These are phyloP conservation scores for Diaporthe eres DNA, from an alignment of 2,329 filamentous ascomycete species.

Conservation along the genomic window DNA sequence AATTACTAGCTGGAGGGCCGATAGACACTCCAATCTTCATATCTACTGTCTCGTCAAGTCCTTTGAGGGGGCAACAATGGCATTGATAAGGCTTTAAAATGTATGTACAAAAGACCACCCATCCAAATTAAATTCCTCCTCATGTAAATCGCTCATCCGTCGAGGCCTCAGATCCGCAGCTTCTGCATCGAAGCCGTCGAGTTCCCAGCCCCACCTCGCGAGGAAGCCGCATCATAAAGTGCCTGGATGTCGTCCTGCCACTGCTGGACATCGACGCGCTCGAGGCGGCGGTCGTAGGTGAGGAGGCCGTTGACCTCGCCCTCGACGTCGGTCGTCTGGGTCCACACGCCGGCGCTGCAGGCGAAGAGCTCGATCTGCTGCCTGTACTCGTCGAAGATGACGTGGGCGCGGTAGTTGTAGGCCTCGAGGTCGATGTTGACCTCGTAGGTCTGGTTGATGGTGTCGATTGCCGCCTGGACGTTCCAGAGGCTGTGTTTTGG, in stretches of 20 bases:
- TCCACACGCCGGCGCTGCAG: slow-evolving; percentile 79
- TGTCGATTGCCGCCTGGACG: slow-evolving; percentile 68
- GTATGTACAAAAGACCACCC: not conserved
- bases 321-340: slow-evolving; percentile 82
- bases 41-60: not conserved
- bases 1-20: too few species aligned
- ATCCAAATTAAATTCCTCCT: not conserved
- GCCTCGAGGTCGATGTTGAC: slow-evolving; percentile 68
- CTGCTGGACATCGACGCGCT: slow-evolving; percentile 68
- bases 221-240: slow-evolving; percentile 69
- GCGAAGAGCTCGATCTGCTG: slow-evolving; percentile 72
- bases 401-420: slow-evolving; percentile 77
- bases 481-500: slow-evolving; percentile 72
- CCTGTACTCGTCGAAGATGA: slow-evolving; percentile 72
- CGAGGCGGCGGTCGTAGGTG: slow-evolving; percentile 75
- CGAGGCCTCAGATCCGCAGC: not conserved
- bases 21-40: not conserved
- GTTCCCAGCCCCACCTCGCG: slow-evolving; percentile 38
- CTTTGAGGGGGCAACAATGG: not conserved
- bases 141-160: not conserved
- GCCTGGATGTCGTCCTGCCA: slow-evolving; percentile 73
- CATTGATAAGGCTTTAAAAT: not conserved
- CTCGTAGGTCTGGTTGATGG: slow-evolving; percentile 78
- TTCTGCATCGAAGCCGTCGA: not conserved
- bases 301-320: slow-evolving; percentile 81